Percentiles rank a stretch among this genome's conserved stretches.
Conservation (phyloP, 2,329 filamentous ascomycete genomes). For the Rugonectria rugulosa region DNA sequence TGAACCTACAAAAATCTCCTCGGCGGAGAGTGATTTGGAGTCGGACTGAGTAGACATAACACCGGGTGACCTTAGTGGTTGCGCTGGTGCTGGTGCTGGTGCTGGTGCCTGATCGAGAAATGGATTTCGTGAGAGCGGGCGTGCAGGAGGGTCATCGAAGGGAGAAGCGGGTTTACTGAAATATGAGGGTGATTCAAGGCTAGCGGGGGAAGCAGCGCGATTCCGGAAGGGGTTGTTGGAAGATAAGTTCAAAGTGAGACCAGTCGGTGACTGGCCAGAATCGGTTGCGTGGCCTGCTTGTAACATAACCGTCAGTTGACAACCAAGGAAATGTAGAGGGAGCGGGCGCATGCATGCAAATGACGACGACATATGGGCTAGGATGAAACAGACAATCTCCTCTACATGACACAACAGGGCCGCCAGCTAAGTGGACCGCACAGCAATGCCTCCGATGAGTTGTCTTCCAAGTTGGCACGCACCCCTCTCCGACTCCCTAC, state of each 20-base stretch:
- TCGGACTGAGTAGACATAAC: conserved; percentile 60
- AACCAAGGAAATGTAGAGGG: conserved; percentile 32
- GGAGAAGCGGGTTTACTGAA: conserved; percentile 59
- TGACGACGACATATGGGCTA: conserved; percentile 40
- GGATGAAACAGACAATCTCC: conserved; percentile 44
- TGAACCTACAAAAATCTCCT: conserved; percentile 79
- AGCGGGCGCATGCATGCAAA: conserved; percentile 40
- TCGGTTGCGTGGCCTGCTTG: conserved; percentile 35
- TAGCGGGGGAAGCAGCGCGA: conserved; percentile 68
- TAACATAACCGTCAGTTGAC: conserved; percentile 36
- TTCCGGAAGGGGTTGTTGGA: conserved; percentile 87
- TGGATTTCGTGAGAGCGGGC: conserved; percentile 76
- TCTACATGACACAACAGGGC: conserved; percentile 43
- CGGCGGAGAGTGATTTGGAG: conserved; percentile 60
- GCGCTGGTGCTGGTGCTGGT: too few species aligned
- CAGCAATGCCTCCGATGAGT: conserved; percentile 29
- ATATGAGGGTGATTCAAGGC: conserved; percentile 41
- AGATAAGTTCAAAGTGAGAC: conserved; percentile 71
- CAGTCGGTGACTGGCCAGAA: conserved; percentile 40
- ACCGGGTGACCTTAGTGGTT: conserved; percentile 53
- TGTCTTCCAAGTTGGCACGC: conserved; percentile 37
- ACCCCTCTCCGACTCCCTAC: conserved; percentile 29
- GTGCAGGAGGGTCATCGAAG: conserved; percentile 65
- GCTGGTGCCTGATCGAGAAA: conserved; percentile 69
- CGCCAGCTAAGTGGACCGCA: conserved; percentile 39